Conservation (phyloP, 208 protist species). For the Crithidia brevicula region DNA sequence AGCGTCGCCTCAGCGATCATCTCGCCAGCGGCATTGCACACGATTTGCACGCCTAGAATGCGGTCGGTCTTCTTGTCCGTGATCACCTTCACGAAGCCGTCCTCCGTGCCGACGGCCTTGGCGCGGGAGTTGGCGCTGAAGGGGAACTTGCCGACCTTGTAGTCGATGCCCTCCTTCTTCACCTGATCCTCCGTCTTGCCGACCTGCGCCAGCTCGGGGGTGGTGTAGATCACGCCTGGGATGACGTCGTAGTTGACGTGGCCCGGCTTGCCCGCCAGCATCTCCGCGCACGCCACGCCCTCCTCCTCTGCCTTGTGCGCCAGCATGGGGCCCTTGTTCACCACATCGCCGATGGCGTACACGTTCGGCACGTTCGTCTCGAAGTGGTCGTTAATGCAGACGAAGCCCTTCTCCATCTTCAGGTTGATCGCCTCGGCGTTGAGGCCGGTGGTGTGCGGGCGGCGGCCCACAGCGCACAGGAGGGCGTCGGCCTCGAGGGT, state of each 20-base stretch:
- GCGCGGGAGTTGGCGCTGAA: conserved; percentile 98
- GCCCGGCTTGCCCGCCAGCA: conserved; percentile 90
- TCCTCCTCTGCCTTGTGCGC: conserved; percentile 99
- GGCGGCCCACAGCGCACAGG: conserved; percentile 97
- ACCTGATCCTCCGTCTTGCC: conserved; percentile 98
- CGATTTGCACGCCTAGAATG: conserved; percentile 99
- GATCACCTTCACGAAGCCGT: conserved; percentile 98
- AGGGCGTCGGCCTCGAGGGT: conserved; percentile 93
- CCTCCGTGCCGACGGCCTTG: conserved; percentile 94
- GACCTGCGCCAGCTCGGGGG: conserved; percentile 98
- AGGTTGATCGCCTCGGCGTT: conserved; percentile 95
- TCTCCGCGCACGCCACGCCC: conserved; percentile 95
- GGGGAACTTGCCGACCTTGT: conserved; percentile 98
- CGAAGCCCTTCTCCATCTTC: conserved; percentile 88
- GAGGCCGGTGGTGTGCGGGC: conserved; percentile 95
- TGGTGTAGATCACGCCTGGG: conserved; percentile 99
- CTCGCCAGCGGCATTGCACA: conserved; percentile 96
- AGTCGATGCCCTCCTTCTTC: conserved; percentile 92
- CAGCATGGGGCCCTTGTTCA: conserved; percentile 98
- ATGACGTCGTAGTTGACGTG: conserved; percentile 99
- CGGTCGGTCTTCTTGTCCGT: conserved; percentile 96
- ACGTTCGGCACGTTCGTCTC: conserved; percentile 95
- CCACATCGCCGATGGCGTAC: conserved; percentile 99
- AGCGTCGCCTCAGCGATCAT: conserved; percentile 98
- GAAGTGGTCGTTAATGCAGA: conserved; percentile 96